Conservation (phyloP, 208 protist species). For the Trypanosomatidae sp. region DNA sequence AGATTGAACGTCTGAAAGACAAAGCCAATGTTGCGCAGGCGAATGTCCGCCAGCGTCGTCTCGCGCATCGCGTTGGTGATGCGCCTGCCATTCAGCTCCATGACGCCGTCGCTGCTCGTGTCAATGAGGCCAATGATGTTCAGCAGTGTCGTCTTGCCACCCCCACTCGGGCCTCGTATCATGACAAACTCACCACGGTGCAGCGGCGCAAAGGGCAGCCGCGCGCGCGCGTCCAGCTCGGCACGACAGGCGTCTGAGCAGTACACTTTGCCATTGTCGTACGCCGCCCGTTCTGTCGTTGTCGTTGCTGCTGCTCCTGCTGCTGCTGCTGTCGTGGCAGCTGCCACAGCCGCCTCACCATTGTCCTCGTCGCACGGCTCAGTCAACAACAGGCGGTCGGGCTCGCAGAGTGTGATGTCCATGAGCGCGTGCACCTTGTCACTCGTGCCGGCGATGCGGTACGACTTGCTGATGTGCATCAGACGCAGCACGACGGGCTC, state of each 20-base stretch:
- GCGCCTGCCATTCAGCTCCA: slow-evolving; percentile 71
- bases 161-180: slow-evolving; percentile 94
- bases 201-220: slow-evolving; percentile 42
- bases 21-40: slow-evolving; percentile 90
- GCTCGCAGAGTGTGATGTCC: slow-evolving; percentile 45
- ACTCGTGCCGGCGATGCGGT: slow-evolving; percentile 36
- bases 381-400: too few species aligned
- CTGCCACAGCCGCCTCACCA: neutral
- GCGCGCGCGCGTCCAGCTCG: slow-evolving; percentile 1
- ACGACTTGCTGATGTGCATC: slow-evolving; percentile 46
- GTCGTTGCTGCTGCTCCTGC: neutral
- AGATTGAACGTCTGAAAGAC: slow-evolving; percentile 98
- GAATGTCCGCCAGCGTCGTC: slow-evolving; percentile 73
- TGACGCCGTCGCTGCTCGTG: slow-evolving; percentile 51
- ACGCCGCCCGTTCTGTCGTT: neutral
- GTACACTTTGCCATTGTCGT: neutral
- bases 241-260: neutral
- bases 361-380: neutral
- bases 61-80: slow-evolving; percentile 68
- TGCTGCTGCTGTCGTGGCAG: neutral
- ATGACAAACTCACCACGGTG: slow-evolving; percentile 94
- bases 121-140: slow-evolving; percentile 94
- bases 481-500: slow-evolving; percentile 51
- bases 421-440: slow-evolving; percentile 40
- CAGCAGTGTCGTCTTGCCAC: slow-evolving; percentile 93